Evolutionary conservation across 441 rosid genomes (phyloP).

Genomic region (Pelargonium fulgidum): DNA sequence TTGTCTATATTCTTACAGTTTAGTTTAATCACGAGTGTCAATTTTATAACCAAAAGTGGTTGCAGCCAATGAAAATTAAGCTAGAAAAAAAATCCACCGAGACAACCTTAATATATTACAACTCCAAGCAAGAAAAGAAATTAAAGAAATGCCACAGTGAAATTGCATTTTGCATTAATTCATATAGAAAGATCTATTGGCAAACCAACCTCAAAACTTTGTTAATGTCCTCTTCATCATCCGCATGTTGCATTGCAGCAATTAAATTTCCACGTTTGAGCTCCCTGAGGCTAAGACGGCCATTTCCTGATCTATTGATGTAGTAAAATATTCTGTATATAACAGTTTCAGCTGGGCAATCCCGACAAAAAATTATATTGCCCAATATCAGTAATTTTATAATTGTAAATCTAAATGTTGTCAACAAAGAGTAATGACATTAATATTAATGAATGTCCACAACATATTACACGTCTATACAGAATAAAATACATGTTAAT

Average conservation of each 20-base stretch:
- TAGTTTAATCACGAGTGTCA: not conserved
- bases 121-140: conserved; percentile 1
- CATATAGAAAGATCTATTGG: conserved; percentile 4
- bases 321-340: conserved; percentile 93
- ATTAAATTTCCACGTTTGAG: conserved; percentile 81
- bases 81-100: not conserved
- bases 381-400: conserved; percentile 15
- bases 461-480: not conserved
- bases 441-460: not conserved
- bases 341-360: conserved; percentile 89
- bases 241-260: conserved; percentile 83
- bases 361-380: conserved; percentile 17
- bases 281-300: conserved; percentile 80
- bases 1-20: not conserved
- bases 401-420: not conserved
- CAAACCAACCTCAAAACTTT: conserved; percentile 78
- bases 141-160: not conserved
- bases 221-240: conserved; percentile 97
- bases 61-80: not conserved
- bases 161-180: not conserved
- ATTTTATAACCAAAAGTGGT: not conserved
- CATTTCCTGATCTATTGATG: conserved; percentile 83
- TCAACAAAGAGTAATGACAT: not conserved
- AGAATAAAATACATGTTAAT: not conserved
- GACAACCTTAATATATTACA: not conserved